Evolutionary conservation across 169 alveolate genomes (phyloP).

Genomic region (Plasmodium fragile): DNA sequence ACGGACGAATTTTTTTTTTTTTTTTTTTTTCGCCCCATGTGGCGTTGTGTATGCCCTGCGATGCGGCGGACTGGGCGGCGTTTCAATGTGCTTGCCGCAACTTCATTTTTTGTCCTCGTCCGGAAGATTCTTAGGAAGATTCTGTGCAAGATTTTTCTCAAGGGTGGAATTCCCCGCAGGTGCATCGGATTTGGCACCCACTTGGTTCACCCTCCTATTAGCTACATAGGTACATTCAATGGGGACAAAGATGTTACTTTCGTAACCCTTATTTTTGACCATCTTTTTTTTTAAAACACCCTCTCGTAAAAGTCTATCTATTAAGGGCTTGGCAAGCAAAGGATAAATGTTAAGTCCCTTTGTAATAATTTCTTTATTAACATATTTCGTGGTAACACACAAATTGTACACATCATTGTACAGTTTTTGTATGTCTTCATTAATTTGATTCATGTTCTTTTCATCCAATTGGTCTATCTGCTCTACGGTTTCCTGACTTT

Average conservation of each 20-base stretch:
- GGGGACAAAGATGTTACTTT: slow-evolving; percentile 63
- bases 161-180: not conserved
- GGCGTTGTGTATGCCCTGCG: not conserved
- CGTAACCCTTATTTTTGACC: slow-evolving; percentile 69
- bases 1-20: not conserved
- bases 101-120: not conserved
- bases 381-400: slow-evolving; percentile 50
- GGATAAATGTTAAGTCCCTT: slow-evolving; percentile 66
- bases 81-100: not conserved
- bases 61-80: not conserved
- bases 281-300: slow-evolving; percentile 33
- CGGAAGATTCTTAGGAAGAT: not conserved
- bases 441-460: slow-evolving; percentile 14
- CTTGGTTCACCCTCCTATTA: not conserved
- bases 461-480: not conserved
- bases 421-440: slow-evolving; percentile 47
- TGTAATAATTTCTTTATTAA: slow-evolving; percentile 53
- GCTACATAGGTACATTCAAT: slow-evolving; percentile 1
- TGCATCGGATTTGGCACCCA: not conserved
- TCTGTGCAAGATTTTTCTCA: not conserved
- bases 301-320: slow-evolving; percentile 61
- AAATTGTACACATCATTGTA: slow-evolving; percentile 60
- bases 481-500: not conserved
- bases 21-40: not conserved
- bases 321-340: slow-evolving; percentile 46